Evolutionary conservation across 1,284 basidiomycete genomes (phyloP).

Genomic region (Neotropicomus parvogracilis): DNA sequence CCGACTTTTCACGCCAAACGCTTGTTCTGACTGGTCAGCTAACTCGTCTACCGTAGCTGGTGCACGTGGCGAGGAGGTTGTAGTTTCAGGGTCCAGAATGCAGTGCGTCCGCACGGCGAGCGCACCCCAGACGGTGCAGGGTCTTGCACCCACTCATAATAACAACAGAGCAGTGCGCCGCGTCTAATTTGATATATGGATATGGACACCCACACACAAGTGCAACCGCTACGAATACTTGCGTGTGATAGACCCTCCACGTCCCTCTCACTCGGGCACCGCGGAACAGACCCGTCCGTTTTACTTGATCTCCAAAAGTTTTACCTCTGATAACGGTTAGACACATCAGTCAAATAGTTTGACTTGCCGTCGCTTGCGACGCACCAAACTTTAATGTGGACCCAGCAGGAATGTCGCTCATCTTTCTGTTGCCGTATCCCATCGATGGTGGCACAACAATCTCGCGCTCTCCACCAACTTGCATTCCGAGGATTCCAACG

Average conservation of each 20-base stretch:
- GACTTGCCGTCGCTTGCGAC: slow-evolving; percentile 27
- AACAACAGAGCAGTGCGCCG: slow-evolving; percentile 17
- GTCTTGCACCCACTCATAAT: slow-evolving; percentile 18
- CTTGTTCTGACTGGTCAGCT: not conserved
- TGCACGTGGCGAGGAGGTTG: slow-evolving; percentile 11
- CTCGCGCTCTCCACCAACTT: slow-evolving; percentile 84
- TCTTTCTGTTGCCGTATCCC: slow-evolving; percentile 64
- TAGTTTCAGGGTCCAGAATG: slow-evolving; percentile 24
- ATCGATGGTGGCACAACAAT: slow-evolving; percentile 73
- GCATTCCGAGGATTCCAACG: slow-evolving; percentile 88
- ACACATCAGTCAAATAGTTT: slow-evolving; percentile 13
- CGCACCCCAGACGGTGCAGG: slow-evolving; percentile 25
- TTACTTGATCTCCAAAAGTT: slow-evolving; percentile 67
- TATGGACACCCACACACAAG: slow-evolving; percentile 20
- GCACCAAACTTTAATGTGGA: slow-evolving; percentile 72
- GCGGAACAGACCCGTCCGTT: slow-evolving; percentile 12
- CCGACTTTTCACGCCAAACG: not conserved
- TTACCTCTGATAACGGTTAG: slow-evolving; percentile 54
- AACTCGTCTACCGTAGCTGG: slow-evolving; percentile 6
- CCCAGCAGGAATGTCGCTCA: slow-evolving; percentile 56
- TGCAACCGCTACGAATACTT: slow-evolving; percentile 18
- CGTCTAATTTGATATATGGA: slow-evolving; percentile 32
- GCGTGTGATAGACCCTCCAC: slow-evolving; percentile 15
- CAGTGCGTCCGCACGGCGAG: slow-evolving; percentile 29
- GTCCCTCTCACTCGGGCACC: slow-evolving; percentile 7